Evolutionary conservation across 345 rosid species (phyloP).

Genomic region (Lenwebbia sp.): DNA sequence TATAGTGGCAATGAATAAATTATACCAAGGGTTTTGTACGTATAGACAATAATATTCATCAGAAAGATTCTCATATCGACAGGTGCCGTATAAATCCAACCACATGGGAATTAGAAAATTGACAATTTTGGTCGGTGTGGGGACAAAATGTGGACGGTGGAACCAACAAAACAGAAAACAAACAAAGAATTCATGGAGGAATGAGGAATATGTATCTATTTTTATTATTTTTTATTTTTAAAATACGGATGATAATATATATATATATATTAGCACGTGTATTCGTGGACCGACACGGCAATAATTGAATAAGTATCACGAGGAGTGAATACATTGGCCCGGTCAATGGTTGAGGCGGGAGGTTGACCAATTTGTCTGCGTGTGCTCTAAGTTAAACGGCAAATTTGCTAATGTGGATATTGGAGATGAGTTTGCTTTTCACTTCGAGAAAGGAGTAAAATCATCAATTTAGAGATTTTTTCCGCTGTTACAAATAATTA

Average conservation of each 20-base stretch:
- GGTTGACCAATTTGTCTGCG: not conserved
- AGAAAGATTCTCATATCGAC: not conserved
- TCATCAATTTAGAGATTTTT: not conserved
- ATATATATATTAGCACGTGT: not conserved
- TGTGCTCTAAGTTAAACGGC: not conserved
- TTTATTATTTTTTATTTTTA: not conserved
- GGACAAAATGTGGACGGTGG: not conserved
- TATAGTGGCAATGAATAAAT: not conserved
- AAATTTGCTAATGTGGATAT: not conserved
- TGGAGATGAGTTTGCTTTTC: not conserved
- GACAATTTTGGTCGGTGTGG: not conserved
- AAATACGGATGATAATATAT: not conserved
- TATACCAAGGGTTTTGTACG: not conserved
- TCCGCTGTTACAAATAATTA: not conserved
- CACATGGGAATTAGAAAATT: not conserved
- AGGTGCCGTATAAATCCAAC: not conserved
- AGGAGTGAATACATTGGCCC: not conserved
- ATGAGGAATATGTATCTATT: not conserved
- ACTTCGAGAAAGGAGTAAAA: not conserved
- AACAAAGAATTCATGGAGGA: not conserved
- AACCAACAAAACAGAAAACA: not conserved
- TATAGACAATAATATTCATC: not conserved
- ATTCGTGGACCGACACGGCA: not conserved
- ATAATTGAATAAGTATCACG: not conserved
- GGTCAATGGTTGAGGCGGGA: not conserved